These are phyloP conservation scores for Penicillium verhagenii DNA, from an alignment of 495 filamentous ascomycete species.

Conservation along the genomic window DNA sequence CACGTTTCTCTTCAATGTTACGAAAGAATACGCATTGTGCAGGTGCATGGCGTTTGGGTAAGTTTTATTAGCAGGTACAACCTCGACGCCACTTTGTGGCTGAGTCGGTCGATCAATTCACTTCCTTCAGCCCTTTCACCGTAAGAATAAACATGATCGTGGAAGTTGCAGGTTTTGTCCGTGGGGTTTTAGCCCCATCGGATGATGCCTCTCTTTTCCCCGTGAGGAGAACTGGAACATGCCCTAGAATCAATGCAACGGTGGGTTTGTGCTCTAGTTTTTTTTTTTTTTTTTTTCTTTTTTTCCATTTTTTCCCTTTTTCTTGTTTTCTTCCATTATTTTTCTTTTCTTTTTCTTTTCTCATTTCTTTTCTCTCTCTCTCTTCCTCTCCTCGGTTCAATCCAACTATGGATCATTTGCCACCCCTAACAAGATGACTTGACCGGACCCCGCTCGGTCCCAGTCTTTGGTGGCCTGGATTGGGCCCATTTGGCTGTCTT, in stretches of 20 bases:
- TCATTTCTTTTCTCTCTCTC: neutral
- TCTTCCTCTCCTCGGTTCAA: too few species aligned
- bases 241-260: slow-evolving; percentile 2
- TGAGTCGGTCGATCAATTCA: slow-evolving; percentile 15
- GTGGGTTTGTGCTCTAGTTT: neutral
- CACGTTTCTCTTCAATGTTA: too few species aligned
- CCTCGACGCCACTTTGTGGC: slow-evolving; percentile 19
- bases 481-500: neutral
- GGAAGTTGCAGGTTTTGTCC: neutral
- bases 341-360: neutral
- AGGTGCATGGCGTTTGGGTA: slow-evolving; percentile 1
- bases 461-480: neutral
- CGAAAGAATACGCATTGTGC: too few species aligned
- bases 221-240: slow-evolving; percentile 16
- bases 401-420: neutral
- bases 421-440: neutral
- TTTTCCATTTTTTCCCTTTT: neutral
- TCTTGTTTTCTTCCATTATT: neutral
- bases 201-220: slow-evolving; percentile 3
- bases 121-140: slow-evolving; percentile 6
- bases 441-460: neutral
- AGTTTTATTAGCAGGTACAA: too few species aligned
- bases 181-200: too few species aligned
- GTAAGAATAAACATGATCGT: slow-evolving; percentile 9
- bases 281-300: neutral